phyloP scores from a whole-genome alignment of 148 eudicot species.

The Rhododendron simsii region DNA sequence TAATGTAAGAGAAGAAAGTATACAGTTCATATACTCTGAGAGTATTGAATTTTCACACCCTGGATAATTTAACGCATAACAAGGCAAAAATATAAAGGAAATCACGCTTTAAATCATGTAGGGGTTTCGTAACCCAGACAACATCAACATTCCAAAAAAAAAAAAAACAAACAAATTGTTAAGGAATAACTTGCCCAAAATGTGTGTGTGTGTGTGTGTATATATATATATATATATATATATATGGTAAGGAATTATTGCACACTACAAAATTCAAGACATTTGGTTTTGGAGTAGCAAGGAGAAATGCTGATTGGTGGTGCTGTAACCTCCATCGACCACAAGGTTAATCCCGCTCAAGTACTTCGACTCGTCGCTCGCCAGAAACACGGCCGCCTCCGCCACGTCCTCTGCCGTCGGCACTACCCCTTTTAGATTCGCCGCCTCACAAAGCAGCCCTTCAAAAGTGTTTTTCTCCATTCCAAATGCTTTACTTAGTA shows the following conservation, averaged over 20 bases:
- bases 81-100: no score
- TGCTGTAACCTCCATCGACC: slow-evolving; percentile 3
- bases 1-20: no score
- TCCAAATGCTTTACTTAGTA: background rate
- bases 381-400: background rate
- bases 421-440: background rate
- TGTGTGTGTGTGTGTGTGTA: no score
- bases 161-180: background rate
- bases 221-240: no score
- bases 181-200: background rate
- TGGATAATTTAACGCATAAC: no score
- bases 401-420: slow-evolving; percentile 1
- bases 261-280: background rate
- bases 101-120: background rate
- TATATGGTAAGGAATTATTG: background rate
- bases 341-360: background rate
- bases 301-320: background rate
- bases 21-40: no score
- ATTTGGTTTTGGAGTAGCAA: background rate
- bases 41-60: no score
- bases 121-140: no score
- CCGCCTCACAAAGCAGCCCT: background rate
- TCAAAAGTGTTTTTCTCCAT: background rate
- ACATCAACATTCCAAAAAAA: background rate
- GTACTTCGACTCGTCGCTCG: background rate